Conservation (phyloP, 441 rosid genomes). For the Syzygium syzygioides region DNA sequence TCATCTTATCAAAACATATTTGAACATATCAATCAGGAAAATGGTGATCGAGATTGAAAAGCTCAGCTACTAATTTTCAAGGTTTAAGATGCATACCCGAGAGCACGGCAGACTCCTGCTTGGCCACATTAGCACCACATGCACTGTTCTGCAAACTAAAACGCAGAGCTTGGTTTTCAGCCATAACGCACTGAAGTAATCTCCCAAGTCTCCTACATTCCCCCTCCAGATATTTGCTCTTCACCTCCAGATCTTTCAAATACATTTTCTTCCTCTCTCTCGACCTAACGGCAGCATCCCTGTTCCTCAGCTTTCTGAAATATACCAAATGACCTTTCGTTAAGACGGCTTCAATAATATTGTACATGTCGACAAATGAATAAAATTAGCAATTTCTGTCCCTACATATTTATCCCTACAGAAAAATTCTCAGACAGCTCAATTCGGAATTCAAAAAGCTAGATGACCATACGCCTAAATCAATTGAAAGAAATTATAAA, state of each 20-base stretch:
- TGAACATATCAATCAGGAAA: background rate
- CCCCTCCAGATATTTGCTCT: slow-evolving; percentile 73
- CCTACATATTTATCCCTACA: background rate
- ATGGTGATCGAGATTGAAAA: background rate
- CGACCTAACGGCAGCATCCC: slow-evolving; percentile 81
- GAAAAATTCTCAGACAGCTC: background rate
- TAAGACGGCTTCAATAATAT: background rate
- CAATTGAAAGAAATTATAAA: background rate
- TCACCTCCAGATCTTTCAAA: slow-evolving; percentile 70
- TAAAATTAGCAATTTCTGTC: background rate
- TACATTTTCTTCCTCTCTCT: slow-evolving; percentile 86
- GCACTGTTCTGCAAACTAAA: slow-evolving; percentile 48
- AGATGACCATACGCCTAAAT: background rate
- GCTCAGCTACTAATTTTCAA: background rate
- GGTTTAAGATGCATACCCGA: slow-evolving; percentile 49
- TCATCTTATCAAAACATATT: background rate
- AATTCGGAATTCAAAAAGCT: background rate
- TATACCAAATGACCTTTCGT: background rate
- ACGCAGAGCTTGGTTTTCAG: slow-evolving; percentile 80
- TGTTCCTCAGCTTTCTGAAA: slow-evolving; percentile 75
- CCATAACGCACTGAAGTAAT: slow-evolving; percentile 59
- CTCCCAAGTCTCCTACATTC: slow-evolving; percentile 81
- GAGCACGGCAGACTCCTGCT: slow-evolving; percentile 99
- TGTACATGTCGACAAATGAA: background rate
- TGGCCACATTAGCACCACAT: slow-evolving; percentile 54